These are phyloP conservation scores for Eucalyptus curtisii DNA, from an alignment of 345 rosid species.

Conservation along the genomic window DNA sequence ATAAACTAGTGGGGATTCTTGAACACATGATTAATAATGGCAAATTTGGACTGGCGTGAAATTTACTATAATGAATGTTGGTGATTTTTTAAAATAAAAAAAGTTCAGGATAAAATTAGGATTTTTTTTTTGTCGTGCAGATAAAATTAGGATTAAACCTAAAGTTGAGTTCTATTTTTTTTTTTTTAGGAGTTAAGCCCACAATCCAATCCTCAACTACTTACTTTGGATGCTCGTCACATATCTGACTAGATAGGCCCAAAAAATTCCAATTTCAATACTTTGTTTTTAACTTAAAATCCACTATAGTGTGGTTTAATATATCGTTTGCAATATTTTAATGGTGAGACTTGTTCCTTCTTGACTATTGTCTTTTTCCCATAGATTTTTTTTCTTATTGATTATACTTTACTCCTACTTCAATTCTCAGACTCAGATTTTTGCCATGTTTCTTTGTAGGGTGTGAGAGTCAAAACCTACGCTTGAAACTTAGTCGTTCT, in stretches of 20 bases:
- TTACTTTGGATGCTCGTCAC: too few species aligned
- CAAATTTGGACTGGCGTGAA: background rate
- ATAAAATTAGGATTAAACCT: background rate
- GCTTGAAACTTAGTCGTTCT: too few species aligned
- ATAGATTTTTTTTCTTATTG: background rate
- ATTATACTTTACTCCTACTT: too few species aligned
- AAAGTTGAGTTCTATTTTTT: background rate
- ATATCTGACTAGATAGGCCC: too few species aligned
- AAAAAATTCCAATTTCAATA: too few species aligned
- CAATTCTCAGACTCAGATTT: too few species aligned
- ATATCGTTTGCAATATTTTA: background rate
- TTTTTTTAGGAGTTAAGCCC: background rate
- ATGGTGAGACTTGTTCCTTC: background rate
- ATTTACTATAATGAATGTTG: background rate
- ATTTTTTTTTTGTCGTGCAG: too few species aligned
- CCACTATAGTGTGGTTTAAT: background rate
- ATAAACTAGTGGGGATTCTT: background rate
- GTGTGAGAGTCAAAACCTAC: rapidly evolving
- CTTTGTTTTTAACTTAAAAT: too few species aligned
- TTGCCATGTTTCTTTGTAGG: rapidly evolving
- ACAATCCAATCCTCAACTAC: too few species aligned
- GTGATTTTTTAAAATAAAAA: background rate
- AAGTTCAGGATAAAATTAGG: too few species aligned
- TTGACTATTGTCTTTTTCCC: too few species aligned
- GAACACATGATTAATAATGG: background rate